Percentiles rank a stretch among this genome's conserved stretches.
Evolutionary conservation across 371 early-diverging fungal genomes (phyloP).

Genomic region (Apophysomyces variabilis): DNA sequence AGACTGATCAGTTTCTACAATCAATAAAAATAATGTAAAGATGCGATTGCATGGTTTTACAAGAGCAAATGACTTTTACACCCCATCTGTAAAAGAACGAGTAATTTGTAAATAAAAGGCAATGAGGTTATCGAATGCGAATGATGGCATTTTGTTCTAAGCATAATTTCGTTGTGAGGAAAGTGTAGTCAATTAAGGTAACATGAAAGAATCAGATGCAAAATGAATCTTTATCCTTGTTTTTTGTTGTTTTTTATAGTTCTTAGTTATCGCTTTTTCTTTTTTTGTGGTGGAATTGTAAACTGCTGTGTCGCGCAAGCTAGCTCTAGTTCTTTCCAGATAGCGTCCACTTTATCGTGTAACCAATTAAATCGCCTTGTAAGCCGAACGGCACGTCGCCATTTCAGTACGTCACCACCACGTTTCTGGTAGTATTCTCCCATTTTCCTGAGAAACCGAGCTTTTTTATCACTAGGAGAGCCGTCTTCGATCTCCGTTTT

Average conservation of each 20-base stretch:
- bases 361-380: conserved; percentile 18
- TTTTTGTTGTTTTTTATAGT: background rate
- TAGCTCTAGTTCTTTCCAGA: conserved; percentile 22
- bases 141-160: too few species aligned
- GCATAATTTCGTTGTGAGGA: too few species aligned
- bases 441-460: conserved; percentile 3
- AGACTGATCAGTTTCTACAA: too few species aligned
- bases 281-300: conserved; percentile 12
- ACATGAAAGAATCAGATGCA: too few species aligned
- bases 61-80: too few species aligned
- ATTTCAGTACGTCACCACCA: conserved; percentile 21
- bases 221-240: too few species aligned
- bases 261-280: conserved; percentile 3
- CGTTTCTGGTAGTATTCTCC: conserved; percentile 15
- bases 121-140: too few species aligned
- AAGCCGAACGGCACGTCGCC: conserved; percentile 18
- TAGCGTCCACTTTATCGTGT: conserved; percentile 17
- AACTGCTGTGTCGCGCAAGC: conserved; percentile 20
- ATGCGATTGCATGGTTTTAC: too few species aligned
- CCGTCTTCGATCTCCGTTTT: conserved; percentile 13
- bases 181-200: too few species aligned
- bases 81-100: too few species aligned
- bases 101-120: too few species aligned
- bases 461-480: conserved; percentile 8
- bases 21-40: too few species aligned